Evolutionary conservation across 768 basidiomycete genomes (phyloP).

Genomic region (Mycena metata): DNA sequence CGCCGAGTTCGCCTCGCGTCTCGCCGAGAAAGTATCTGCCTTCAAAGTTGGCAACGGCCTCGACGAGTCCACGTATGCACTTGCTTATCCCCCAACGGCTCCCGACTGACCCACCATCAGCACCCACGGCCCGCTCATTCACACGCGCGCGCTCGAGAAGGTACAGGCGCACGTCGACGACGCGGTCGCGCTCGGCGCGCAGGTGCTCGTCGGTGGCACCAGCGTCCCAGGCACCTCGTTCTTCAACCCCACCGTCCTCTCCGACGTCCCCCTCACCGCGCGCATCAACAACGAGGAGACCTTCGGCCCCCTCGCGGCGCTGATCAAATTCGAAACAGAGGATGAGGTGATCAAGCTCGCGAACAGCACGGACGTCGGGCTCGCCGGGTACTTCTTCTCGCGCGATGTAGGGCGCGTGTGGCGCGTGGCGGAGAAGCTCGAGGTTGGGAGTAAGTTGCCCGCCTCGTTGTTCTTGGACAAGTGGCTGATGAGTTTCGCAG

Average conservation of each 20-base stretch:
- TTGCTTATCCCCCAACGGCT: not conserved
- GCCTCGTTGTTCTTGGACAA: not conserved
- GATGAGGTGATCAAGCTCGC: conserved; percentile 91
- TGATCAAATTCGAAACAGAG: conserved; percentile 93
- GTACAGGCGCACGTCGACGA: conserved; percentile 90
- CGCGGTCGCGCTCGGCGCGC: conserved; percentile 87
- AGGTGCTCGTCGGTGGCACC: conserved; percentile 91
- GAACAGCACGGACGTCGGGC: conserved; percentile 85
- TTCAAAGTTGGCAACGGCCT: conserved; percentile 94
- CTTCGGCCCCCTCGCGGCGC: conserved; percentile 91
- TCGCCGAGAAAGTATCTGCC: conserved; percentile 84
- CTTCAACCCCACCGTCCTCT: conserved; percentile 90
- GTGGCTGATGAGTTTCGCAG: conserved; percentile 19
- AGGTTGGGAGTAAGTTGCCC: conserved; percentile 75
- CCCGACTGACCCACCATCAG: conserved; percentile 50
- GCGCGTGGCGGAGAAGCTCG: conserved; percentile 94
- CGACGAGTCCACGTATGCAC: conserved; percentile 76
- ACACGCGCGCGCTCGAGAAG: conserved; percentile 87
- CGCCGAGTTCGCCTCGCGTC: conserved; percentile 90
- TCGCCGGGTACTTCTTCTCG: conserved; percentile 95
- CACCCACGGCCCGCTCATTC: conserved; percentile 97
- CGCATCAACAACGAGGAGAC: conserved; percentile 88
- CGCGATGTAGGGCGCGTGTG: conserved; percentile 90
- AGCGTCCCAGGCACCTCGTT: conserved; percentile 71
- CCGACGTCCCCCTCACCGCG: conserved; percentile 81